Conservation (phyloP, 2,329 filamentous ascomycete genomes). For the Akanthomyces dipterigenus region DNA sequence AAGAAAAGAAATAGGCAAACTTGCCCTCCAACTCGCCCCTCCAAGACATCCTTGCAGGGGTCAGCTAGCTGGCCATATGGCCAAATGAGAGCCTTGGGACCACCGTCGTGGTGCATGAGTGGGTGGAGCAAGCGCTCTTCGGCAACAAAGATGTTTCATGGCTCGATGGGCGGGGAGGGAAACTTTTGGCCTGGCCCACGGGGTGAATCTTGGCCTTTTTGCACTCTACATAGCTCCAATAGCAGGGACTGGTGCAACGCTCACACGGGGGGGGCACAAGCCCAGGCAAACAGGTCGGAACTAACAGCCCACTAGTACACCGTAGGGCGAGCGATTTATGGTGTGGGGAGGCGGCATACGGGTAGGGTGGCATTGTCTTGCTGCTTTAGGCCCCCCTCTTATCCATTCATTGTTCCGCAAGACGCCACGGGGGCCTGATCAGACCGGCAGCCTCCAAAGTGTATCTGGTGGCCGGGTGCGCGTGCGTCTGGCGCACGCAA, state of each 20-base stretch:
- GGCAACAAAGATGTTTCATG: neutral
- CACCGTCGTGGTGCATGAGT: constrained; percentile 5
- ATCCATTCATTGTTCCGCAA: constrained; percentile 6
- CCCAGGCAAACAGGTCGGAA: neutral
- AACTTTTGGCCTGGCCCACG: neutral
- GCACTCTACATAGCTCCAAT: too few species aligned
- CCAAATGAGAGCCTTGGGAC: constrained; percentile 7
- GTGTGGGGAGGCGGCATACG: neutral
- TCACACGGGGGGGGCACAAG: neutral
- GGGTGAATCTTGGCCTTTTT: neutral
- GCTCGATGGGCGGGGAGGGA: neutral
- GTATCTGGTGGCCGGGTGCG: constrained; percentile 1
- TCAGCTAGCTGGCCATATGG: neutral
- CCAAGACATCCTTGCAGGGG: neutral
- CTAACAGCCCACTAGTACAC: neutral
- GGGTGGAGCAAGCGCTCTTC: neutral
- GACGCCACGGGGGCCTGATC: constrained; percentile 5
- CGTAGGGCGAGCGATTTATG: neutral
- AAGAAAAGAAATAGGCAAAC: neutral
- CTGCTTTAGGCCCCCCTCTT: neutral
- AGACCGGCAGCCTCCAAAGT: neutral
- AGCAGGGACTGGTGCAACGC: neutral
- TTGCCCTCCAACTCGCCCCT: neutral
- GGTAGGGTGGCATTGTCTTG: constrained; percentile 1
- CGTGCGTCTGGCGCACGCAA: neutral